Conservation (phyloP, 257 asterid genomes). For the Lavandula angustifolia region DNA sequence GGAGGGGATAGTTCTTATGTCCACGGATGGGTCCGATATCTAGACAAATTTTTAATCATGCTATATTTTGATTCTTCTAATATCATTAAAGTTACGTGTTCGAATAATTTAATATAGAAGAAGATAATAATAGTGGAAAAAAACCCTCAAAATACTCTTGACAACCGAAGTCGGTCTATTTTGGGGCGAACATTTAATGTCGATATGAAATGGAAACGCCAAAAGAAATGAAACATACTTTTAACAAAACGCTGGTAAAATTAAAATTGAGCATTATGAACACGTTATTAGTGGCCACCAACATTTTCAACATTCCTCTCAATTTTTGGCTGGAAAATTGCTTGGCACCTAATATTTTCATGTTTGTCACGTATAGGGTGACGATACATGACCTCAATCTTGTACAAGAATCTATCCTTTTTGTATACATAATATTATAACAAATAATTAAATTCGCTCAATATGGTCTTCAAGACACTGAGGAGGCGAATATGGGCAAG, state of each 20-base stretch:
- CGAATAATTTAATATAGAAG: slow-evolving; percentile 8
- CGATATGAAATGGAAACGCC: slow-evolving; percentile 14
- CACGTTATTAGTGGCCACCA: slow-evolving; percentile 30
- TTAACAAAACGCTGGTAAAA: neutral
- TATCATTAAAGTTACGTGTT: neutral
- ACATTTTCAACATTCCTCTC: slow-evolving; percentile 34
- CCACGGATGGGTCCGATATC: no score
- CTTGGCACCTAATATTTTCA: slow-evolving; percentile 1
- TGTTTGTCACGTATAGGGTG: slow-evolving; percentile 13
- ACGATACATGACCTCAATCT: slow-evolving; percentile 18
- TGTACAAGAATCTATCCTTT: neutral
- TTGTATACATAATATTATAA: neutral
- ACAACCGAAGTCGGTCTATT: slow-evolving; percentile 24
- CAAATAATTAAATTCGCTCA: no score
- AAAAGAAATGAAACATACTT: slow-evolving; percentile 15
- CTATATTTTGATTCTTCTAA: no score
- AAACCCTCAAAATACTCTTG: neutral
- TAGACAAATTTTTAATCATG: no score
- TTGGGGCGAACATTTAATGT: slow-evolving; percentile 23
- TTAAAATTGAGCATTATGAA: slow-evolving; percentile 5
- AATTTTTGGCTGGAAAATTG: slow-evolving; percentile 26
- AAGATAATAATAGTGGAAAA: neutral
- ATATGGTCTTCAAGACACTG: no score
- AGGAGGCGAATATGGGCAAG: no score
- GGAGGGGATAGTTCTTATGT: no score